Conservation (phyloP, 257 asterid genomes). For the Eucommia ulmoides region DNA sequence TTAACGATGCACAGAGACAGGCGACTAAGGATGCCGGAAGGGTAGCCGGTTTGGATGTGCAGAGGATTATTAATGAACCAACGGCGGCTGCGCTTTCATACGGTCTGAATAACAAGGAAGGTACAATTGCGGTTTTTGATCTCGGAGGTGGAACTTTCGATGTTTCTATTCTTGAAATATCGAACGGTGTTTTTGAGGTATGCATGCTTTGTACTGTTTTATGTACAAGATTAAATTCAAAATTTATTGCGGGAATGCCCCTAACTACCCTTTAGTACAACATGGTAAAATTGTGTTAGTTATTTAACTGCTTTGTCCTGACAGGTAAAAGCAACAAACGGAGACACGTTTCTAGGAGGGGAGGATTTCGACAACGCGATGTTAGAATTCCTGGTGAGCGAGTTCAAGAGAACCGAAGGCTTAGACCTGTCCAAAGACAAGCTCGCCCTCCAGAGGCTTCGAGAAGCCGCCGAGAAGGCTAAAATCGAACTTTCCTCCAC, state of each 20-base stretch:
- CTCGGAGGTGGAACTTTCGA: conserved; percentile 1
- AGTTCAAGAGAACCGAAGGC: conserved; percentile 2
- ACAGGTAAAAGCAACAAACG: conserved; percentile 1
- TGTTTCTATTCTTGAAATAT: not conserved
- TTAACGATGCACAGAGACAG: conserved; percentile 16
- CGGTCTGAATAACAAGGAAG: conserved; percentile 7
- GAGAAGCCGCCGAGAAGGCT: not conserved
- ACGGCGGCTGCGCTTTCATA: conserved; percentile 11
- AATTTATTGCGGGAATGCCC: no score
- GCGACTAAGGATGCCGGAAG: conserved; percentile 14
- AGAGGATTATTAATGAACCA: conserved; percentile 9
- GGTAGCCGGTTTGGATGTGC: conserved; percentile 5
- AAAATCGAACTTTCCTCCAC: not conserved
- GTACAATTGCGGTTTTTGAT: conserved; percentile 6
- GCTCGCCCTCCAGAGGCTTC: not conserved
- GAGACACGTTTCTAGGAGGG: not conserved
- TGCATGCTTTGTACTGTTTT: not conserved
- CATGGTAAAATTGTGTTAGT: no score
- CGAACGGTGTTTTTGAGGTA: conserved; percentile 1
- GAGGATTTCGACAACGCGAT: not conserved
- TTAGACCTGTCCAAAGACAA: not conserved
- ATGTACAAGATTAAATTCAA: no score
- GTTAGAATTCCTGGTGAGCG: not conserved
- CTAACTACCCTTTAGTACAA: no score
- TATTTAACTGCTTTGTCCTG: no score